Percentiles rank a stretch among this genome's conserved stretches.
phyloP scores from a whole-genome alignment of 2,329 filamentous ascomycete genomes.

The Seiridium cupressi region DNA sequence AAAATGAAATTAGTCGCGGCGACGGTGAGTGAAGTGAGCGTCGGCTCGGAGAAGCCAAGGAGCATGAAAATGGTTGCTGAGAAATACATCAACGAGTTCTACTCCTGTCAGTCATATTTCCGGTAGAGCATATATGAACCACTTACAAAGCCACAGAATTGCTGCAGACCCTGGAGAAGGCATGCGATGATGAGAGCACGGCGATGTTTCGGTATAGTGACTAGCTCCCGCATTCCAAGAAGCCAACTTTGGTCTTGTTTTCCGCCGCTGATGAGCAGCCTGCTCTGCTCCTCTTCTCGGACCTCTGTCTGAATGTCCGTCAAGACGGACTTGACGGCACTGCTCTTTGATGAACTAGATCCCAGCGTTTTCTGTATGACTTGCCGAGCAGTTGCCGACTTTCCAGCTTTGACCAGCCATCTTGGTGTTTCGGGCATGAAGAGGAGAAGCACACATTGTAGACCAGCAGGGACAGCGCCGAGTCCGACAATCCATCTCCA shows the following conservation, averaged over 20 bases:
- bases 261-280: slow-evolving; percentile 32
- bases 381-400: slow-evolving; percentile 56
- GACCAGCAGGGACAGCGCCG: slow-evolving; percentile 70
- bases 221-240: slow-evolving; percentile 51
- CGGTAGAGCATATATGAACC: background rate
- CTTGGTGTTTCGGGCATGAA: slow-evolving; percentile 86
- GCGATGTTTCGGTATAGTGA: slow-evolving; percentile 61
- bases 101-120: slow-evolving; percentile 6
- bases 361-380: slow-evolving; percentile 60
- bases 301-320: slow-evolving; percentile 73
- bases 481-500: slow-evolving; percentile 94
- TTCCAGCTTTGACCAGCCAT: slow-evolving; percentile 74
- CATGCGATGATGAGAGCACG: slow-evolving; percentile 83
- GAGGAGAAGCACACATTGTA: slow-evolving; percentile 68
- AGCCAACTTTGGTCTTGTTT: slow-evolving; percentile 31
- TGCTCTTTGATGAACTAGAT: slow-evolving; percentile 38
- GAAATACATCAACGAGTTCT: slow-evolving; percentile 92
- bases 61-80: slow-evolving; percentile 78
- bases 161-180: slow-evolving; percentile 82
- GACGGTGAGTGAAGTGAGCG: slow-evolving; percentile 75
- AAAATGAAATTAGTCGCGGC: slow-evolving; percentile 82
- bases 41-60: slow-evolving; percentile 75
- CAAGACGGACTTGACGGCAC: slow-evolving; percentile 58
- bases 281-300: slow-evolving; percentile 61
- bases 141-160: slow-evolving; percentile 71